Conservation (phyloP, 2,329 filamentous ascomycete genomes). For the Acrodontium crateriforme region DNA sequence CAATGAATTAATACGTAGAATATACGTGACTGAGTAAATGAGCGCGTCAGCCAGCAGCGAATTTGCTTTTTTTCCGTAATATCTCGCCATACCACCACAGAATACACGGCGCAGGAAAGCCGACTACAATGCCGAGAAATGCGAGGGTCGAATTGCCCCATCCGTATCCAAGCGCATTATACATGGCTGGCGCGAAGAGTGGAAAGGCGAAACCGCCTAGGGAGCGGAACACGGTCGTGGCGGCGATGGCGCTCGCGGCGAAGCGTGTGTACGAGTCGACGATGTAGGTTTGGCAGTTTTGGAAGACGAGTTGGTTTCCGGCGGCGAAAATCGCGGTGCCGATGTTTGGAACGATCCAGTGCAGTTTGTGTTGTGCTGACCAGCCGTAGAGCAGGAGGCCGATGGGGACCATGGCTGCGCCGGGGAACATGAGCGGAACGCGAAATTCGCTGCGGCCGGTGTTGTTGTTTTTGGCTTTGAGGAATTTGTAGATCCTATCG, state of each 20-base stretch:
- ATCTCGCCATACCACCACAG: slow-evolving; percentile 29
- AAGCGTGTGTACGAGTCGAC: slow-evolving; percentile 40
- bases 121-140: slow-evolving; percentile 40
- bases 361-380: slow-evolving; percentile 37
- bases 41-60: slow-evolving; percentile 17
- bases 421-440: slow-evolving; percentile 41
- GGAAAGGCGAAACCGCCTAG: slow-evolving; percentile 46
- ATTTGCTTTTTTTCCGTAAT: slow-evolving; percentile 23
- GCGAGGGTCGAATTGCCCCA: slow-evolving; percentile 43
- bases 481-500: slow-evolving; percentile 23
- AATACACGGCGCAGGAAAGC: slow-evolving; percentile 35
- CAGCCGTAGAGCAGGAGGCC: slow-evolving; percentile 47
- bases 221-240: slow-evolving; percentile 41
- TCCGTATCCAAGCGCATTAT: slow-evolving; percentile 31
- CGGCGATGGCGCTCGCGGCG: slow-evolving; percentile 38
- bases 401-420: slow-evolving; percentile 38
- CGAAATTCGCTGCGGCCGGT: slow-evolving; percentile 29
- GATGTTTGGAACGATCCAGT: slow-evolving; percentile 49
- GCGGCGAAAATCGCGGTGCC: slow-evolving; percentile 42
- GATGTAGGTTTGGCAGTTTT: slow-evolving; percentile 48
- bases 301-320: slow-evolving; percentile 44
- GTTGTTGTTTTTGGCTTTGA: slow-evolving; percentile 25
- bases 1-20: too few relatives aligned
- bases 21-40: too few relatives aligned
- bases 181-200: slow-evolving; percentile 43